Evolutionary conservation across 805 yeast genomes (phyloP), one percentile per base, ranked within the genome.

Genomic region (Candida ortonii): DNA sequence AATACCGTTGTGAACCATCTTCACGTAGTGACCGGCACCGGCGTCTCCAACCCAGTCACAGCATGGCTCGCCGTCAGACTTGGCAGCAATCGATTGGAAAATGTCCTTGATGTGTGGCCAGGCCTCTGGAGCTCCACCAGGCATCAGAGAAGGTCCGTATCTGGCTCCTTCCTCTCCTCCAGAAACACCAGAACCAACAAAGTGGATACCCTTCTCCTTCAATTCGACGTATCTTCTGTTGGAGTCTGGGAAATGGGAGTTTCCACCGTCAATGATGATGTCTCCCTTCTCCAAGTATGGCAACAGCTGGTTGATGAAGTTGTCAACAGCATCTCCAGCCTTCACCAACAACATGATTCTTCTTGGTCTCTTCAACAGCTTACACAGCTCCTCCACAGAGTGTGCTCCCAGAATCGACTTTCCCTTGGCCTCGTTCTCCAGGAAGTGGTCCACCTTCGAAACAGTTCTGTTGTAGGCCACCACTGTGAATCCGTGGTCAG

Each of bases 81-180:
- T 88, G 63, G 98, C 97, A 37, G 97, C 71, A 56, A 93, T 84
- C 36, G 89, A 78, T 72, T 90, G 98, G 87, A 90, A 88, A 60
- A 90, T 93, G 46, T 79, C 81, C 80, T 90, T 90, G 62, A 90
- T 84, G 70, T 86, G 94, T 52, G 97, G 97, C 98, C 98, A 90
- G 48, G 98, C 98, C 58, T 85, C 96, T 54, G 72, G 76, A 62
- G 87, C 84, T 64, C 98, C 98, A 80, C 98, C 98, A 55, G 98
- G 98, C 98, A 90, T 90, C 67, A 90, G 77, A 46, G 97, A 89
- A 46, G 98, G 98, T 60, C 98, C 98, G 68, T 84, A 78, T 71
- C 98, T 86, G 57, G 98, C 98, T 76, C 98, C 98, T 67, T 90
- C 98, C 72, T 90, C 98, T 76, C 98, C 98, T 70, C 98, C 98